These are phyloP conservation scores for Naumovozyma baii DNA, from an alignment of 805 yeast species.

Conservation along the genomic window DNA sequence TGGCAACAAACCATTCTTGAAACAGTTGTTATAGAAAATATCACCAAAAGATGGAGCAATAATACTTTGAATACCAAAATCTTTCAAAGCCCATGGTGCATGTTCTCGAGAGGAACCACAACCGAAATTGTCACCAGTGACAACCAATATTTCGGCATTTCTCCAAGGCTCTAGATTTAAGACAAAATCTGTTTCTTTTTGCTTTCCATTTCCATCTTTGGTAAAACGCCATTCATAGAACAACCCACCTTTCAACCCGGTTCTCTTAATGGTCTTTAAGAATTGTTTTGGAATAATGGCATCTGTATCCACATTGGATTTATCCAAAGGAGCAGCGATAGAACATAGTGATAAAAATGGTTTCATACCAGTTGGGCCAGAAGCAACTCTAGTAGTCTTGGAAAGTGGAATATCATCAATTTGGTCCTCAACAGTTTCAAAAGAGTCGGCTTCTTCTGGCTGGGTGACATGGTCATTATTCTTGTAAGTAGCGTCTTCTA, in stretches of 20 bases:
- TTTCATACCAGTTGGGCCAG: slow-evolving; percentile 51
- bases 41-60: slow-evolving; percentile 98
- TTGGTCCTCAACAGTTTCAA: slow-evolving; percentile 43
- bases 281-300: slow-evolving; percentile 98
- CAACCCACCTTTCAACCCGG: slow-evolving; percentile 81
- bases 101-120: slow-evolving; percentile 99
- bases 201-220: slow-evolving; percentile 60
- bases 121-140: slow-evolving; percentile 95
- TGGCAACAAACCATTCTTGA: slow-evolving; percentile 91
- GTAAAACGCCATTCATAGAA: slow-evolving; percentile 84
- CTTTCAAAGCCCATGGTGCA: slow-evolving; percentile 98
- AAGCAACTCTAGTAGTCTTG: slow-evolving; percentile 29
- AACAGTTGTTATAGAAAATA: slow-evolving; percentile 93
- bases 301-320: slow-evolving; percentile 95
- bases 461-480: slow-evolving; percentile 54
- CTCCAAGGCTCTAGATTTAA: slow-evolving; percentile 80
- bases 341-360: slow-evolving; percentile 70
- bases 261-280: slow-evolving; percentile 93
- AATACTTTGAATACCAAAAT: slow-evolving; percentile 90
- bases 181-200: slow-evolving; percentile 78
- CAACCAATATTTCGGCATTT: slow-evolving; percentile 71
- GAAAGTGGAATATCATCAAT: slow-evolving; percentile 55
- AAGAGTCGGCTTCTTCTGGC: slow-evolving; percentile 35
- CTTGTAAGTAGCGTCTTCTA: slow-evolving; percentile 49
- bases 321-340: slow-evolving; percentile 86